Base-by-base conservation (phyloP, 495 filamentous ascomycete genomes). In the Hypoxylon cercidicola region DNA sequence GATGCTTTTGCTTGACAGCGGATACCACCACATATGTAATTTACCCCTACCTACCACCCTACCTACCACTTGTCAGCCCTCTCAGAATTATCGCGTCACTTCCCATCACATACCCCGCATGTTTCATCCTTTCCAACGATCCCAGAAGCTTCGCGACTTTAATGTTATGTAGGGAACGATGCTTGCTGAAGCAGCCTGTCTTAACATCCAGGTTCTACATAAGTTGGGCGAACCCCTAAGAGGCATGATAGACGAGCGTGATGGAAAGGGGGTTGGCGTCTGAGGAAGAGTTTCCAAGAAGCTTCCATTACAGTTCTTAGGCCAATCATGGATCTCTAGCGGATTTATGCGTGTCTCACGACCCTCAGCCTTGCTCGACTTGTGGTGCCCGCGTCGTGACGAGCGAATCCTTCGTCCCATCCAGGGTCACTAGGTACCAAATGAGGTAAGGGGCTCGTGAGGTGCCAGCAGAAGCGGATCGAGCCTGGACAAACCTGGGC, bases 41-140 rank as follows among this genome's bases (percentile, higher is more conserved):
- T 47, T 39, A 43, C 8, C 40, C 28, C 28, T 53, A 30, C 34
- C 1, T n/a, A n/a, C n/a, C n/a, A n/a, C n/a, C n/a, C n/a, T n/a
- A n/a, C n/a, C n/a, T n/a, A n/a, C n/a, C n/a, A n/a, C n/a, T n/a
- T 32, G 30, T 10, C 30, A 32, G 30, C 30, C 30, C 35, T 34
- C 44, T 18, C 43, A 13, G 47, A 41, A 57, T 20, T 48, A 43
- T 47, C 41, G 9, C 43, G 46, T 37, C 45, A 52, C 34, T 52
- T 28, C 37, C 45, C 40, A 59, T 67, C 59, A 62, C 64, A 58
- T 60, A 55, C 64, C 64, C 64, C 64, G 64, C 64, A 63, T 63
- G 64, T 68, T 68, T 68, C 64, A 68, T 54, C 48, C n/a, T 50
- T 47, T 28, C 23, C 56, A 58, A 47, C 12, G 41, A 48, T 43